Evolutionary conservation across 1,284 basidiomycete species (phyloP).

Genomic region (Calocybe gambosa): DNA sequence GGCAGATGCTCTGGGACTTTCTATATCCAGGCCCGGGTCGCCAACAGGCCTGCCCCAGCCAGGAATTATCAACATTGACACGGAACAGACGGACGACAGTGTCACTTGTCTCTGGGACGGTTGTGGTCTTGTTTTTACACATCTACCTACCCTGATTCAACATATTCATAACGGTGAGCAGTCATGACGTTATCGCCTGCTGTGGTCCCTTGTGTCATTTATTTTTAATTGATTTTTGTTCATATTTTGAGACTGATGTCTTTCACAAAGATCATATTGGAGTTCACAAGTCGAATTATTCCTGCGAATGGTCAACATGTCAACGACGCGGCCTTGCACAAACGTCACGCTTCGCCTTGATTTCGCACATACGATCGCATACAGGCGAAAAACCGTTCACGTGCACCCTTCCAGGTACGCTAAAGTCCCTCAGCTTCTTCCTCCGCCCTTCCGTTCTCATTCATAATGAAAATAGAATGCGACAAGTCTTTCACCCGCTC

Average conservation of each 20-base stretch:
- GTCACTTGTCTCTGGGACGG: conserved; percentile 75
- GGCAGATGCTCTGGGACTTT: conserved; percentile 15
- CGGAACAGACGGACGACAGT: conserved; percentile 35
- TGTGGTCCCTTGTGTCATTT: background rate
- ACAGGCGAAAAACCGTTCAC: conserved; percentile 90
- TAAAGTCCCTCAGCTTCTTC: conserved; percentile 1
- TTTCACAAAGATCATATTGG: conserved; percentile 82
- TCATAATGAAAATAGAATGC: conserved; percentile 53
- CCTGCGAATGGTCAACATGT: conserved; percentile 86
- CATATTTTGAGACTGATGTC: background rate
- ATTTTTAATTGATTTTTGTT: background rate
- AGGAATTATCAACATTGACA: conserved; percentile 12
- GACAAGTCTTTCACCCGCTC: conserved; percentile 92
- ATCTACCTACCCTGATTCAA: conserved; percentile 67
- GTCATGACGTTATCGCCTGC: background rate
- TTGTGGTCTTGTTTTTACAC: conserved; percentile 65
- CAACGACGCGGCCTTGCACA: conserved; percentile 73
- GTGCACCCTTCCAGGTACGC: conserved; percentile 72
- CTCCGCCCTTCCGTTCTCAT: background rate
- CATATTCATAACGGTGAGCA: conserved; percentile 71
- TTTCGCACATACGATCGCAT: conserved; percentile 84
- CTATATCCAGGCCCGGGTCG: conserved; percentile 22
- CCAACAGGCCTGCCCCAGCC: conserved; percentile 12
- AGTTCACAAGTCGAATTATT: conserved; percentile 81
- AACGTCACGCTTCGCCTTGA: conserved; percentile 81